A percentile compares a stretch with the other conserved stretches of the same genome.
Conservation (phyloP, 495 filamentous ascomycete genomes). For the Delitschia confertaspora region DNA sequence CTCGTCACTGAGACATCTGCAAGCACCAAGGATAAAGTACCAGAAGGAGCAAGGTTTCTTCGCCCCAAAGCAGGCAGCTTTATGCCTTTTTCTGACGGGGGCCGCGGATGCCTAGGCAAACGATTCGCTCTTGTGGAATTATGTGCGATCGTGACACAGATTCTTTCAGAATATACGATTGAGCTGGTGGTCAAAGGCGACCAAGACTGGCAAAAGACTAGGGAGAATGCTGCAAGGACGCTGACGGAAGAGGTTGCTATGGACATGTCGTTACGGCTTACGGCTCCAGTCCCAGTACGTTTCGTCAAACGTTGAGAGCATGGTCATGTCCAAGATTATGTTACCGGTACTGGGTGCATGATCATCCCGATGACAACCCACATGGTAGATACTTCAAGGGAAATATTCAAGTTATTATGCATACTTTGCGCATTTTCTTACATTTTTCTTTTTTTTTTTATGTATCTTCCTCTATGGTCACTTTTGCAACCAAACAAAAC, state of each 20-base stretch:
- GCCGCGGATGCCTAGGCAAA: constrained; percentile 6
- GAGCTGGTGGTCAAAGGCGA: background rate
- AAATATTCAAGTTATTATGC: background rate
- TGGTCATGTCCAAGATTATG: too few species aligned
- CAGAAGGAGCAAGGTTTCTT: too few species aligned
- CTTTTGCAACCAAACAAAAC: background rate
- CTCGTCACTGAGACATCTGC: constrained; percentile 2
- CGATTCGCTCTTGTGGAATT: constrained; percentile 9
- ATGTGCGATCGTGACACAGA: constrained; percentile 5
- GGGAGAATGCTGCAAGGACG: background rate
- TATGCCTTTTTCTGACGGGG: constrained; percentile 9
- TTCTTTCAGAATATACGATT: background rate
- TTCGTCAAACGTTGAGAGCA: background rate
- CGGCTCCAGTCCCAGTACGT: background rate
- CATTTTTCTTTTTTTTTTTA: background rate
- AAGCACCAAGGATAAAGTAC: too few species aligned
- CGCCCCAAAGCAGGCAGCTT: background rate
- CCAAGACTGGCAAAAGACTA: background rate
- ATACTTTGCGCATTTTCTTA: background rate
- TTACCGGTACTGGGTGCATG: too few species aligned
- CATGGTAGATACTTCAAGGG: background rate
- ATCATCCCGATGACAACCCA: background rate
- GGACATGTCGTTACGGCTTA: background rate
- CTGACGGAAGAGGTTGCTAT: background rate
- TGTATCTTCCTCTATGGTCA: background rate